Base-by-base conservation (phyloP, 1,139 yeast species). In the Blastobotrys niveus region DNA sequence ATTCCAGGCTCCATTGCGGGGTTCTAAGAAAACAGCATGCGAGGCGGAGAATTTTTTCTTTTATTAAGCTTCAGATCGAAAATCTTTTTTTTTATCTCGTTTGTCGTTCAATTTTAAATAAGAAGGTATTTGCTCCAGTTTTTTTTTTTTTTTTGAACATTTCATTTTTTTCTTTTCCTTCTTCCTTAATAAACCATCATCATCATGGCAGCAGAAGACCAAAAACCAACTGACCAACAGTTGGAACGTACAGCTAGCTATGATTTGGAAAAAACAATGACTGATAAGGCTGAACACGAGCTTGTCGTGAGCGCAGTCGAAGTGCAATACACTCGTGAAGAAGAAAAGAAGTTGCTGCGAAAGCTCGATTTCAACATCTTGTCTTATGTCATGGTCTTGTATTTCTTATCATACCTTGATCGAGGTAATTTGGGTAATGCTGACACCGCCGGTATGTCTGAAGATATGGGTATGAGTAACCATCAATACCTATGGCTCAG, bases 371-470 rank as follows among this genome's bases (percentile, higher is more conserved):
- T 38, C 25, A 33, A 51, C 22, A 37, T 52, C 19, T 26, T 54
- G 5, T 32, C 52, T 8, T 52, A 42, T 33, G 64, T 76, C 32
- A 70, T 75, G n/a, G 55, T 71, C 38, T 66, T 77, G 43, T 77
- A 77, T 51, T 66, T 77, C 45, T 63, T 78, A 48, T 73, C 77
- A 50, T 76, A 70, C 54, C 65, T 80, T 48, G 86, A 80, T 60
- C 65, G 82, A 52, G 75, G 77, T 51, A 78, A 77, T 55, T 75
- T 80, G 52, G 82, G 82, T 2, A 72, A 76, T 56, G 84, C 85
- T 1, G 67, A 79, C 51, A 68, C 79, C 26, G 82, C 79, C 40
- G 82, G 81, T 5, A 61, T 80, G 45, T 74, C 70, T 50, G 65
- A 63, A 14, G 82, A 77, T 51, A 56, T 75, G 40, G 58, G 65